Evolutionary conservation across 2,329 filamentous ascomycete genomes (phyloP).

Genomic region (Claviceps cyperi): DNA sequence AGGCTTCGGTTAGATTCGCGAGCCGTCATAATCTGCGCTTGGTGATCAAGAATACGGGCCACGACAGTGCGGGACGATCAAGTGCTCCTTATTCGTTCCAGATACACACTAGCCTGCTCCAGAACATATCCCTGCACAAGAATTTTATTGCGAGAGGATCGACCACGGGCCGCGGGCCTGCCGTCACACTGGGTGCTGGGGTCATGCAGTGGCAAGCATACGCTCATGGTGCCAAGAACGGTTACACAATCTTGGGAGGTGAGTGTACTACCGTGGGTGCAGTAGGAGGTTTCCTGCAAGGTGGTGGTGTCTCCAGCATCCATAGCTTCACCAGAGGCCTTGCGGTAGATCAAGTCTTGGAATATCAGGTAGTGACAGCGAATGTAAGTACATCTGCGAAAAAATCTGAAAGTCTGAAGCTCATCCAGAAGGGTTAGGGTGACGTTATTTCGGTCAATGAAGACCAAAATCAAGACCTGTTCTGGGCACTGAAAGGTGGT

Average conservation of each 20-base stretch:
- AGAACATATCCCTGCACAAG: neutral
- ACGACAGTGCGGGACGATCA: slow-evolving; percentile 1
- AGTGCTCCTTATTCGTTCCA: slow-evolving; percentile 1
- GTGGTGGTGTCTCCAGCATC: neutral
- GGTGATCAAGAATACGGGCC: neutral
- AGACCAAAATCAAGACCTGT: neutral
- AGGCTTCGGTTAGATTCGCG: neutral
- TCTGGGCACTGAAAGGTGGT: neutral
- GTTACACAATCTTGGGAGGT: neutral
- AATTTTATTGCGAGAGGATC: neutral
- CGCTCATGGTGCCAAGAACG: neutral
- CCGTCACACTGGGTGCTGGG: neutral
- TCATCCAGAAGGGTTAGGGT: neutral
- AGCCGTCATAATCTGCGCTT: neutral
- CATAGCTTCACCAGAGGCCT: neutral
- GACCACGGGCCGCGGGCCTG: neutral
- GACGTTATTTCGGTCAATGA: neutral
- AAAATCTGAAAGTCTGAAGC: too few species aligned
- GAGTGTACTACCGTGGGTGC: slow-evolving; percentile 1
- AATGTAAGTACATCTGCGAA: neutral
- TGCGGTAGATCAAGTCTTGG: neutral
- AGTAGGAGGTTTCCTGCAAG: neutral
- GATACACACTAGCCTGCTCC: slow-evolving; percentile 1
- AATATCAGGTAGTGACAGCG: slow-evolving; percentile 1
- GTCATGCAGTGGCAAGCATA: neutral